A percentile compares a stretch with the other conserved stretches of the same genome.
These are phyloP conservation scores for Acanthochlamys bracteata DNA, from an alignment of 106 monocot species.

Conservation along the genomic window DNA sequence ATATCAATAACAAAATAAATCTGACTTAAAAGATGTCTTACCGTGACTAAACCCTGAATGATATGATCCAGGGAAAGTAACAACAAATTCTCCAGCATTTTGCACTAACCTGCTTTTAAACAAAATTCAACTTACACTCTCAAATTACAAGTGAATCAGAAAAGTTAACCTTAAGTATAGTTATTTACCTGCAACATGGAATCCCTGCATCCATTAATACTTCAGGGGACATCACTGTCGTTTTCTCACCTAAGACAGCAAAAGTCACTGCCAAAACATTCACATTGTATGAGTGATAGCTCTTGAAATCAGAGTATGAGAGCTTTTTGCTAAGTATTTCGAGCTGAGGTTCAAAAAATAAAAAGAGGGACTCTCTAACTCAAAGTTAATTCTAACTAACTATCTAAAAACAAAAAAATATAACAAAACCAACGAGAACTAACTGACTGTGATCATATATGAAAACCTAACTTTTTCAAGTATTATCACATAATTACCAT, in stretches of 20 bases:
- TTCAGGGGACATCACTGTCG: conserved; percentile 85
- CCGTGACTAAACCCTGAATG: conserved; percentile 96
- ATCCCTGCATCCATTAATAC: conserved; percentile 65
- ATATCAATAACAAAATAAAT: neutral
- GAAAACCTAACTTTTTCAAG: no score
- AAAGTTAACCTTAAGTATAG: neutral
- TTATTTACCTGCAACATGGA: conserved; percentile 84
- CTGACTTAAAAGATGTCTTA: conserved; percentile 18
- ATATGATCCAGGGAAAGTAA: conserved; percentile 96
- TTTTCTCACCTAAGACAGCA: conserved; percentile 68
- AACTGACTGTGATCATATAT: no score
- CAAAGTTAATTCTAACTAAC: no score
- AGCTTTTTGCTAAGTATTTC: no score
- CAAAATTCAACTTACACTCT: neutral
- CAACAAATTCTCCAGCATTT: conserved; percentile 96
- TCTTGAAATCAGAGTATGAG: neutral
- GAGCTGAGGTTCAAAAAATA: no score
- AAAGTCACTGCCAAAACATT: conserved; percentile 57
- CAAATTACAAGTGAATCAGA: neutral
- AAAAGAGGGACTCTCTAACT: no score
- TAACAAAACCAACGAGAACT: no score
- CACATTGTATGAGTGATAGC: neutral
- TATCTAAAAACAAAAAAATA: no score
- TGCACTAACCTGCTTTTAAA: conserved; percentile 77
- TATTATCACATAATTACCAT: no score